Conservation (phyloP, 208 protist genomes). For the Endotrypanum monterogeii region DNA sequence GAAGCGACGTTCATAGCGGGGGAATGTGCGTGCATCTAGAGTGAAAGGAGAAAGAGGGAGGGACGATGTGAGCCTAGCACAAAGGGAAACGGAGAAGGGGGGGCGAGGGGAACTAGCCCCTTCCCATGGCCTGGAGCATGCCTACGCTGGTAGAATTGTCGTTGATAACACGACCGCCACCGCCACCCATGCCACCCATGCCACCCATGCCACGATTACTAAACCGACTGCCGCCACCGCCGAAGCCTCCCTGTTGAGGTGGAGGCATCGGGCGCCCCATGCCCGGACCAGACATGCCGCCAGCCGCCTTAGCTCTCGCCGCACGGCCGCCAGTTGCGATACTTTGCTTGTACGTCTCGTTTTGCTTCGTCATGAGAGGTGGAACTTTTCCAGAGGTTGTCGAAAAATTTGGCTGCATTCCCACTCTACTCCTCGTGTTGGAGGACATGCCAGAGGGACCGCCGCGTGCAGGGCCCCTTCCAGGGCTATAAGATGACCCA, state of each 20-base stretch:
- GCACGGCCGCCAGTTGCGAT: conserved; percentile 48
- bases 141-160: conserved; percentile 86
- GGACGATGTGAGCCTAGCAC: not conserved
- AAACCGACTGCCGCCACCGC: conserved; percentile 38
- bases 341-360: conserved; percentile 47
- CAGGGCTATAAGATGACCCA: not conserved
- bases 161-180: conserved; percentile 61
- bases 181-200: conserved; percentile 32
- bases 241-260: conserved; percentile 10
- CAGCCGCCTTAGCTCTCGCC: conserved; percentile 18
- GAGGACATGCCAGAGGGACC: conserved; percentile 3
- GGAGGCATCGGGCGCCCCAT: conserved; percentile 1
- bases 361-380: conserved; percentile 65
- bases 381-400: conserved; percentile 37
- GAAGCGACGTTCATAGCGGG: not conserved
- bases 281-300: conserved; percentile 20
- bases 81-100: not conserved
- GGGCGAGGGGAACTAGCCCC: conserved; percentile 36
- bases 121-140: conserved; percentile 85
- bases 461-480: conserved; percentile 9
- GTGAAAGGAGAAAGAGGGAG: conserved; percentile 14
- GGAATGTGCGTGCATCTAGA: conserved; percentile 2
- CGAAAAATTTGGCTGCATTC: conserved; percentile 1
- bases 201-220: conserved; percentile 18
- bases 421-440: not conserved